Percentiles rank a stretch among this genome's conserved stretches.
Evolutionary conservation across 495 filamentous ascomycete genomes (phyloP).

Genomic region (Aspergillus haitiensis): DNA sequence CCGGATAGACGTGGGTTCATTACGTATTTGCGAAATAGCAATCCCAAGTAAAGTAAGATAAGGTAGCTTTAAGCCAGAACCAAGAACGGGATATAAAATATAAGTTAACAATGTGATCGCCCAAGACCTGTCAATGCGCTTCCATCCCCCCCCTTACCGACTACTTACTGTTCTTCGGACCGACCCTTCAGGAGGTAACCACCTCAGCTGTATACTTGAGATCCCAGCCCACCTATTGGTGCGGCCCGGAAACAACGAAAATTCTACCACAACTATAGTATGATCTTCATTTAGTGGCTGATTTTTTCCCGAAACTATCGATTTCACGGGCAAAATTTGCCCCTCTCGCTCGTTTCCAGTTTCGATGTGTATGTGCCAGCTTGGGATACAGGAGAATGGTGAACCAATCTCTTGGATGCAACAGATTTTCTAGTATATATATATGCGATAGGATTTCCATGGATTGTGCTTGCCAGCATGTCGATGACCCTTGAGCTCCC

Average conservation of each 20-base stretch:
- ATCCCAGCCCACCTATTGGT: neutral
- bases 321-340: too few species aligned
- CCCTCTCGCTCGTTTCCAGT: too few species aligned
- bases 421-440: neutral
- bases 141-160: too few species aligned
- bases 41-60: too few species aligned
- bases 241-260: neutral
- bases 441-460: neutral
- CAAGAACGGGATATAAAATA: too few species aligned
- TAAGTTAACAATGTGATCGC: too few species aligned
- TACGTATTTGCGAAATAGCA: too few species aligned
- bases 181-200: too few species aligned
- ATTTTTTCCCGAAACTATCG: neutral
- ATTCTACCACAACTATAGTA: neutral
- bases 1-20: too few species aligned
- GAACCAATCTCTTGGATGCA: neutral
- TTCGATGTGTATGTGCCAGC: neutral
- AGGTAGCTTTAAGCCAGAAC: too few species aligned
- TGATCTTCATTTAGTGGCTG: neutral
- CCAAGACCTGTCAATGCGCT: too few species aligned
- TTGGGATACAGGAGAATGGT: neutral
- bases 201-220: neutral
- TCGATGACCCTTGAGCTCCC: constrained; percentile 31
- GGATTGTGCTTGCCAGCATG: neutral
- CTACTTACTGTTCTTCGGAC: too few species aligned